Conservation (phyloP, 257 asterid species). For the Capsicum chinense region DNA sequence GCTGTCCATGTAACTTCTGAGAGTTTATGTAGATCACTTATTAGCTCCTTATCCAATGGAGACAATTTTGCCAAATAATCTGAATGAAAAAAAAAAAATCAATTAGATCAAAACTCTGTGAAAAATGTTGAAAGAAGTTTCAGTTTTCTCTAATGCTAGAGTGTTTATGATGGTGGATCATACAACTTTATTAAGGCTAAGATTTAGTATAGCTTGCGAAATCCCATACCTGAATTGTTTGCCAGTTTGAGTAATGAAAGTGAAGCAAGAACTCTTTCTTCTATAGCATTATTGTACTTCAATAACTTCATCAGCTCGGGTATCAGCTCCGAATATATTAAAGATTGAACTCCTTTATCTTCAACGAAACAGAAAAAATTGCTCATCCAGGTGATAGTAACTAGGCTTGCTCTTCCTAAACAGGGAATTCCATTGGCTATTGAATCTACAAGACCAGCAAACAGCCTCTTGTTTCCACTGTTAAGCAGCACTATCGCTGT, state of each 20-base stretch:
- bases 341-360: constrained; percentile 46
- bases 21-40: constrained; percentile 51
- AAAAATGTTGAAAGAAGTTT: neutral
- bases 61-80: constrained; percentile 45
- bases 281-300: constrained; percentile 45
- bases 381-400: constrained; percentile 78
- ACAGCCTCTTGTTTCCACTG: constrained; percentile 49
- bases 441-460: constrained; percentile 63
- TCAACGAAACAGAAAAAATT: constrained; percentile 43
- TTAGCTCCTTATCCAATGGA: constrained; percentile 39
- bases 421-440: constrained; percentile 69
- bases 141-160: neutral
- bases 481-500: constrained; percentile 53
- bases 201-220: neutral
- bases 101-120: neutral
- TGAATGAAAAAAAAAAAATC: constrained; percentile 37
- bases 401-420: constrained; percentile 73
- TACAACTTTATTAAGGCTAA: neutral
- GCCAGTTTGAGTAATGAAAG: constrained; percentile 59
- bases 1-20: constrained; percentile 76
- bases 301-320: constrained; percentile 55
- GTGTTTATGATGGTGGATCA: neutral
- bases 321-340: constrained; percentile 56
- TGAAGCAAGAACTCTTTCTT: constrained; percentile 76
- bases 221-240: constrained; percentile 58